phyloP scores from a whole-genome alignment of 768 basidiomycete species.

The Boletellus emodensis region DNA sequence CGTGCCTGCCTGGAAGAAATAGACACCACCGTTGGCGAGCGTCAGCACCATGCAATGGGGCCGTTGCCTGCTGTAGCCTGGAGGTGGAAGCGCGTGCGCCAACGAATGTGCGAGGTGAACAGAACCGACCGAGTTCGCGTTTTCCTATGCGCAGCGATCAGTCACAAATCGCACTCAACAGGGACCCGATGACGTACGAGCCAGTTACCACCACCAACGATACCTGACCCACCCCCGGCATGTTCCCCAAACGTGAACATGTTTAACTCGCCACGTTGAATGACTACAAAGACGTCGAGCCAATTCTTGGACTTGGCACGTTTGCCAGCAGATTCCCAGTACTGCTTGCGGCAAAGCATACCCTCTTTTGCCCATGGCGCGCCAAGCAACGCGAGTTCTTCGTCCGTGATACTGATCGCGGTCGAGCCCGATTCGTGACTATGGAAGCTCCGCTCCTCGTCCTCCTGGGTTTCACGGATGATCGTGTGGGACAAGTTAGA shows the following conservation, averaged over 20 bases:
- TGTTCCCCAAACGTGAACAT: conserved; percentile 94
- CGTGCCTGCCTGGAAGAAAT: conserved; percentile 98
- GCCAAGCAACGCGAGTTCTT: conserved; percentile 91
- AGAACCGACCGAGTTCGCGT: conserved; percentile 80
- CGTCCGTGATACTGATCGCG: conserved; percentile 85
- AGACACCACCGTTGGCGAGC: conserved; percentile 83
- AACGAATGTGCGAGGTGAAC: conserved; percentile 84
- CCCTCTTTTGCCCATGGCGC: conserved; percentile 99
- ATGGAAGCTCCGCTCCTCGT: conserved; percentile 66
- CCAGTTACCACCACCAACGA: conserved; percentile 97
- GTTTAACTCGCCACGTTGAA: conserved; percentile 88
- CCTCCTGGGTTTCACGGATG: conserved; percentile 90
- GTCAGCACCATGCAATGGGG: conserved; percentile 96
- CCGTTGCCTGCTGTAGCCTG: conserved; percentile 86
- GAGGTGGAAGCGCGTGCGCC: conserved; percentile 82
- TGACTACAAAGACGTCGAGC: conserved; percentile 95
- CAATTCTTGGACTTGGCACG: conserved; percentile 86
- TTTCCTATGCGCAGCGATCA: conserved; percentile 52
- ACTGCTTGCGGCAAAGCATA: conserved; percentile 90
- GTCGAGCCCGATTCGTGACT: conserved; percentile 66
- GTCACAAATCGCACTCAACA: conserved; percentile 1
- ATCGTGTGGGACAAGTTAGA: conserved; percentile 95
- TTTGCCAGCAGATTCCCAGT: conserved; percentile 83
- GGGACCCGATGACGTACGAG: conserved; percentile 56
- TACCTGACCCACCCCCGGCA: conserved; percentile 53